Percentiles rank a stretch among this genome's conserved stretches.
Evolutionary conservation across 306 rosid species (phyloP).

Genomic region (Luffa acutangula): DNA sequence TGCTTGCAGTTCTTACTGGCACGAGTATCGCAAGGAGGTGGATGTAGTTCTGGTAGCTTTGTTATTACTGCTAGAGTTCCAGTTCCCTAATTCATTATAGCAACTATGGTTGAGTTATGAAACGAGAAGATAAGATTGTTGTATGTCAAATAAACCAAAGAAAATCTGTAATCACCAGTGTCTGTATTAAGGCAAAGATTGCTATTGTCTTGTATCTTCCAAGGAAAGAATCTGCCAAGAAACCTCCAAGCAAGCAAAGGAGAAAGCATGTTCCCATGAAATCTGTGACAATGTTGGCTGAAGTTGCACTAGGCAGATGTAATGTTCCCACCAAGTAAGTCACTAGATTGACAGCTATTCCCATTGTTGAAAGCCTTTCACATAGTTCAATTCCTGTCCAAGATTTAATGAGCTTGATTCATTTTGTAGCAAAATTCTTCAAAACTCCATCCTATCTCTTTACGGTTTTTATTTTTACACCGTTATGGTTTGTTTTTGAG

Average conservation of each 20-base stretch:
- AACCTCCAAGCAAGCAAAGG: conserved; percentile 83
- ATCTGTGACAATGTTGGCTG: conserved; percentile 90
- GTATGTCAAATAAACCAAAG: background rate
- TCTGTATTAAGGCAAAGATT: conserved; percentile 58
- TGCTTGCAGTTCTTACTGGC: conserved; percentile 32
- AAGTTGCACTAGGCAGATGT: conserved; percentile 85
- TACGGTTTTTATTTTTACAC: background rate
- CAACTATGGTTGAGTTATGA: background rate
- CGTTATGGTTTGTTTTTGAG: background rate
- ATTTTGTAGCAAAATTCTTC: background rate
- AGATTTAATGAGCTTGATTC: background rate
- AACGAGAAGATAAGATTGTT: background rate
- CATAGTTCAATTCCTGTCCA: conserved; percentile 59
- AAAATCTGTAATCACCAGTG: conserved; percentile 31
- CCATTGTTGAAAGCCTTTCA: conserved; percentile 97
- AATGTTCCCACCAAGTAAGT: conserved; percentile 71
- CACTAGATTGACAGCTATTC: conserved; percentile 80
- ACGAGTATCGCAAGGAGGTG: conserved; percentile 48
- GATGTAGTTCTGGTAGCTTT: conserved; percentile 50
- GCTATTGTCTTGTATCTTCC: conserved; percentile 76
- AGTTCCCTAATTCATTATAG: conserved; percentile 42
- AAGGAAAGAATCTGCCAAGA: conserved; percentile 86
- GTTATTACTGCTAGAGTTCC: conserved; percentile 58
- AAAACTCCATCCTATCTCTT: background rate
- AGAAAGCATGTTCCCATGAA: conserved; percentile 80